A percentile compares a stretch with the other conserved stretches of the same genome.
Evolutionary conservation across 805 yeast species (phyloP).

Genomic region (Wilhelminamyces savonicus): DNA sequence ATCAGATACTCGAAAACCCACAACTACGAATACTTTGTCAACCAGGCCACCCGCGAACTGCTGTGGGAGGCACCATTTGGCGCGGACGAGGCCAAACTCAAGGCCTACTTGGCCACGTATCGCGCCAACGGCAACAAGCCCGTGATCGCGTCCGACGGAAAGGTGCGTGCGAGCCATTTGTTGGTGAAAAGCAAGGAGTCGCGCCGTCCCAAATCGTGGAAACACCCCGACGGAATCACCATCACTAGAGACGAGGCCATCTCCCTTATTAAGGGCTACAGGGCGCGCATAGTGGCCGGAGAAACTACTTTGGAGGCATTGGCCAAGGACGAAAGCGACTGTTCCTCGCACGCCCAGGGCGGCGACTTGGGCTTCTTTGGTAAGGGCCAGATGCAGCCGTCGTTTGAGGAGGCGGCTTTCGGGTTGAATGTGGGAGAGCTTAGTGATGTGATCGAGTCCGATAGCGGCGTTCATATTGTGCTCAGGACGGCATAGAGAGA

Average conservation of each 20-base stretch:
- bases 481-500: constrained; percentile 63
- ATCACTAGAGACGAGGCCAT: constrained; percentile 80
- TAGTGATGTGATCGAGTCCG: constrained; percentile 79
- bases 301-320: constrained; percentile 61
- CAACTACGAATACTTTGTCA: constrained; percentile 76
- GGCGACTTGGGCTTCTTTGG: constrained; percentile 92
- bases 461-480: constrained; percentile 85
- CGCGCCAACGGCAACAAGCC: constrained; percentile 40
- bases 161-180: constrained; percentile 76
- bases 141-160: constrained; percentile 35
- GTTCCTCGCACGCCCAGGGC: constrained; percentile 76
- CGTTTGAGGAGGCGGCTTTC: constrained; percentile 86
- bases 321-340: constrained; percentile 82
- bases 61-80: constrained; percentile 92
- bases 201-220: constrained; percentile 92
- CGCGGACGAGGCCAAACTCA: constrained; percentile 56
- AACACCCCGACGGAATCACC: constrained; percentile 63
- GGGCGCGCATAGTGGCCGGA: constrained; percentile 56
- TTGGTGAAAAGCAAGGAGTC: constrained; percentile 77
- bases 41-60: constrained; percentile 64
- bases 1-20: constrained; percentile 73
- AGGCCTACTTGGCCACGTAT: constrained; percentile 45
- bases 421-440: constrained; percentile 75
- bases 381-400: constrained; percentile 91
- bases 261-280: constrained; percentile 50